Base-by-base conservation (phyloP, 1,139 yeast genomes). In the Nakaseomyces sp. region DNA sequence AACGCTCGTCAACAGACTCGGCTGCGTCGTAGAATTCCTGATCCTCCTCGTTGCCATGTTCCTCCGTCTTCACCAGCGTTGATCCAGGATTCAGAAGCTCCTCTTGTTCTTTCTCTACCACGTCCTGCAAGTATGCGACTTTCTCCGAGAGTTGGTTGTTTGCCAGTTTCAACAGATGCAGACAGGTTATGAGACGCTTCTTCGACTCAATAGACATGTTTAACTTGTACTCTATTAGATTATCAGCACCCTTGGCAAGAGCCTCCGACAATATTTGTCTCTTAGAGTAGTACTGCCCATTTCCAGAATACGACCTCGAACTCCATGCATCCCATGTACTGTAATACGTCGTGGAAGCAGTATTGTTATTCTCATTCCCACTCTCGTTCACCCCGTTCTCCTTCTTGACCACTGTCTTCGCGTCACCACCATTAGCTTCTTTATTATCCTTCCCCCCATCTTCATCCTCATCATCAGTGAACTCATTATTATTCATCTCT, bases 161-260 rank as follows among this genome's bases (percentile, higher is more conserved):
- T 7, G 95, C 95, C 40, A 84, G 70, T 57, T 81, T 77, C 47
- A 86, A 69, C 49, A 87, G 67, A 49, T 82, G 86, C 45, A 86
- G 68, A 53, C 93, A 81, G 46, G 86, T 80, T 42, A 85, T 77
- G 43, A 86, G 63, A 49, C 87, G 72, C 52, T 78, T 79, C 50
- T 80, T 77, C 3, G 88, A 79, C 55, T 85, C 94, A 43, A 72
- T 70, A 1, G 81, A 72, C 56, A 77, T 65, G 39, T 58, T 65
- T 15, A 74, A 55, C 44, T 60, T 57, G 37, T 58, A 60, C 31
- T 59, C 64, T 42, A 56, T 60, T n/a, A 60, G 44, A 43, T 60
- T 60, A 26, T 55, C 60, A 41, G 52, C 55, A 36, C 58, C 50
- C 39, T 54, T 56, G 10, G 58, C 57, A 13, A 58, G 42, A 2